Percentiles rank a stretch among this genome's conserved stretches.
These are phyloP conservation scores for Aspergillus aculeatus DNA, from an alignment of 2,329 filamentous ascomycete species.

Conservation along the genomic window DNA sequence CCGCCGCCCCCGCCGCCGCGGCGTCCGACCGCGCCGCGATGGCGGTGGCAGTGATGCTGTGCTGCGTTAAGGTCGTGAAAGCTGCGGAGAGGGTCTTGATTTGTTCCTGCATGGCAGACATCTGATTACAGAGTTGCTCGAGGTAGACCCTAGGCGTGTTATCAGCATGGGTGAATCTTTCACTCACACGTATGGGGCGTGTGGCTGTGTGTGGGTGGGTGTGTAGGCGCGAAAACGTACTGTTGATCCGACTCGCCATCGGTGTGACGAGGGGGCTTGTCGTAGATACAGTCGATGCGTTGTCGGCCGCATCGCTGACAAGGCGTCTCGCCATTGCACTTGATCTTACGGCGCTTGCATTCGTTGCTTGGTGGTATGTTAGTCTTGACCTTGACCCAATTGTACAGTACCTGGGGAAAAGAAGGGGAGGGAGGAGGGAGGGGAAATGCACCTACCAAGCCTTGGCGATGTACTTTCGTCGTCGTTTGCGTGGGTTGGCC, in stretches of 20 bases:
- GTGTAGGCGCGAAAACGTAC: background rate
- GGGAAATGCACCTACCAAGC: conserved; percentile 52
- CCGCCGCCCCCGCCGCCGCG: background rate
- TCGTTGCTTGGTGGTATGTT: conserved; percentile 49
- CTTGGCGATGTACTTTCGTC: conserved; percentile 64
- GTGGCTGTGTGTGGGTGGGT: too few relatives aligned
- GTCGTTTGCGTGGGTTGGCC: conserved; percentile 51
- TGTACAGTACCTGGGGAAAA: too few relatives aligned
- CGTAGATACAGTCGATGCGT: conserved; percentile 37
- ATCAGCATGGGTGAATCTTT: background rate
- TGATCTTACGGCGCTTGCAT: conserved; percentile 65
- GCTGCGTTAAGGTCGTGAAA: conserved; percentile 63
- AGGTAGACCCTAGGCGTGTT: conserved; percentile 9
- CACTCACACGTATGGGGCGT: background rate
- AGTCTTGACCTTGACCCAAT: background rate
- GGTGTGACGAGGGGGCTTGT: conserved; percentile 68
- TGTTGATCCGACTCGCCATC: background rate
- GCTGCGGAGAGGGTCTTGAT: conserved; percentile 71
- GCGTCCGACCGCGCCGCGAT: conserved; percentile 13
- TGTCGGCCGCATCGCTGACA: conserved; percentile 59
- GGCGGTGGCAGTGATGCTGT: conserved; percentile 10
- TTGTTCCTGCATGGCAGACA: conserved; percentile 57
- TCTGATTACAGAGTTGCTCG: conserved; percentile 30
- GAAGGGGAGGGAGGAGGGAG: background rate
- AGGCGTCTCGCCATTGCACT: conserved; percentile 62